Conservation (phyloP, 2,329 filamentous ascomycete genomes). For the Whalleya microplaca region DNA sequence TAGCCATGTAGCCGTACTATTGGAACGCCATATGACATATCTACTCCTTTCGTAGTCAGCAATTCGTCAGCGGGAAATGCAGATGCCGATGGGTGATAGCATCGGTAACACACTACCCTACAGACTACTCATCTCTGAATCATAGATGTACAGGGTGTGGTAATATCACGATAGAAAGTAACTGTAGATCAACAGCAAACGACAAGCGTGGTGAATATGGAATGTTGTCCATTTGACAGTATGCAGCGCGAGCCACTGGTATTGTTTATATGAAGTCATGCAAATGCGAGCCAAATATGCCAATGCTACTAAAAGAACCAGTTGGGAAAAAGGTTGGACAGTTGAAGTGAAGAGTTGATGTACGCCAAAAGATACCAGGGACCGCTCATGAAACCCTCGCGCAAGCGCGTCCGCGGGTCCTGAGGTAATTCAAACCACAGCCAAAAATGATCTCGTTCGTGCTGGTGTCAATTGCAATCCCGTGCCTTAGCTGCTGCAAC, state of each 20-base stretch:
- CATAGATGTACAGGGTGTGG: neutral
- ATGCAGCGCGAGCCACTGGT: conserved; percentile 35
- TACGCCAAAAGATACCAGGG: conserved; percentile 19
- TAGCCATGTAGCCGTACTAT: neutral
- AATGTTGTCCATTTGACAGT: conserved; percentile 23
- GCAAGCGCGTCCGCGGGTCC: conserved; percentile 10
- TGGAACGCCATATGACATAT: neutral
- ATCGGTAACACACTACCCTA: neutral
- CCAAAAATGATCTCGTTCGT: conserved; percentile 22
- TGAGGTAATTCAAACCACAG: conserved; percentile 16
- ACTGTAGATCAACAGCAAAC: neutral
- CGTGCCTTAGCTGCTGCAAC: conserved; percentile 26
- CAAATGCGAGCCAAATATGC: conserved; percentile 12
- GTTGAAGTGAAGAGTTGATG: conserved; percentile 23
- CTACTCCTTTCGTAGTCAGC: neutral
- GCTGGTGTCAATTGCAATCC: conserved; percentile 27
- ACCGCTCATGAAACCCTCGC: conserved; percentile 16
- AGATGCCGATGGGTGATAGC: neutral
- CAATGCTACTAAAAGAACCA: conserved; percentile 27
- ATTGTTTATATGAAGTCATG: conserved; percentile 34
- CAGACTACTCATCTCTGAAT: neutral
- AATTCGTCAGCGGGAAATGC: neutral
- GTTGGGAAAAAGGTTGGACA: conserved; percentile 9
- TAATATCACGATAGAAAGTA: neutral
- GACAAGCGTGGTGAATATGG: conserved; percentile 9